Conservation (phyloP, 1,284 basidiomycete genomes). For the Dichomitus squalens region DNA sequence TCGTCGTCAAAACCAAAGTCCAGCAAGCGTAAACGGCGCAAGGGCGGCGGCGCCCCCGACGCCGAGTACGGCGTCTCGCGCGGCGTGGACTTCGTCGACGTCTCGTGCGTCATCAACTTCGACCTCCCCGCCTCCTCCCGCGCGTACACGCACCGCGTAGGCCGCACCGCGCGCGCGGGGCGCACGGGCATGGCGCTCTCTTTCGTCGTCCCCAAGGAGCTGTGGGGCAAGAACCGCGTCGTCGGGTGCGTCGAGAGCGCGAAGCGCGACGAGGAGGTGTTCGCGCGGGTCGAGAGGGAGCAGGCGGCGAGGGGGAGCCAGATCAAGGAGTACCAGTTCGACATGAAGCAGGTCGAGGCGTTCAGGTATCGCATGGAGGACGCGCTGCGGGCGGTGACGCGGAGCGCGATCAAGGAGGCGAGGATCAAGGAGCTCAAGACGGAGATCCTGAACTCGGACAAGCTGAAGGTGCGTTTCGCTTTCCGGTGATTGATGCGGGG, state of each 20-base stretch:
- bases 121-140: conserved; percentile 89
- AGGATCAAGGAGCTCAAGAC: conserved; percentile 92
- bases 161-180: conserved; percentile 94
- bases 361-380: conserved; percentile 99
- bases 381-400: conserved; percentile 88
- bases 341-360: conserved; percentile 95
- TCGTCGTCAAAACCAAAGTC: conserved; percentile 27
- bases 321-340: conserved; percentile 91
- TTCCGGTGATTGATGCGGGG: neutral
- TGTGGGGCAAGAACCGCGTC: conserved; percentile 80
- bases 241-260: conserved; percentile 71
- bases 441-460: conserved; percentile 94
- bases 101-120: conserved; percentile 98
- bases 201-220: conserved; percentile 79
- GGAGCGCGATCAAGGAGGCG: conserved; percentile 87
- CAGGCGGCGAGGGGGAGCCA: conserved; percentile 74
- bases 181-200: conserved; percentile 92
- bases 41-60: conserved; percentile 42
- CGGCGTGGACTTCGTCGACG: conserved; percentile 96
- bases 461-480: conserved; percentile 78
- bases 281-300: conserved; percentile 76
- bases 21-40: conserved; percentile 37
- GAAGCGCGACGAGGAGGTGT: conserved; percentile 77
- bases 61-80: conserved; percentile 94
- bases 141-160: conserved; percentile 96